Evolutionary conservation across 257 asterid species (phyloP).

Genomic region (Solanum chilense): DNA sequence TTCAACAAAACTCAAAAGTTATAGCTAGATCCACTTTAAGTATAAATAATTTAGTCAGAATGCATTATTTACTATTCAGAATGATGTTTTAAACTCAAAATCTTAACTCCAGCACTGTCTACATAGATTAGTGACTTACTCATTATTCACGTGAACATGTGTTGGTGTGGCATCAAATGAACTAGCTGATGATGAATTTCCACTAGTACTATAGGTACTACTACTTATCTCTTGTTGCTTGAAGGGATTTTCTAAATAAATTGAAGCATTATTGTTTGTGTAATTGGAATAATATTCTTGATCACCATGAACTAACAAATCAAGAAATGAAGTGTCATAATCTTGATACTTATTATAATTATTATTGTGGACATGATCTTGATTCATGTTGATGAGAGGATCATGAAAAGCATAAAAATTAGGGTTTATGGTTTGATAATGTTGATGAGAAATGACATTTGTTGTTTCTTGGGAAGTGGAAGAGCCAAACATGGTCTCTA

Average conservation of each 20-base stretch:
- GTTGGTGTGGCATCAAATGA: background rate
- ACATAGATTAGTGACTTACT: background rate
- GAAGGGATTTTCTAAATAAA: background rate
- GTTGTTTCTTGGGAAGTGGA: background rate
- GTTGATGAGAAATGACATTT: background rate
- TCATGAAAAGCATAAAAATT: background rate
- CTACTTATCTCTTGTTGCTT: background rate
- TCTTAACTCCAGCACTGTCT: background rate
- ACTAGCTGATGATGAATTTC: background rate
- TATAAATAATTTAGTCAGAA: background rate
- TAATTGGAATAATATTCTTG: background rate
- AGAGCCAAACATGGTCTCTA: background rate
- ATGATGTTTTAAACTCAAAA: background rate
- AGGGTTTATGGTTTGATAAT: background rate
- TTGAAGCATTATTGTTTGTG: background rate
- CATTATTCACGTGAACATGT: constrained; percentile 1
- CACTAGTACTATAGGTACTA: background rate
- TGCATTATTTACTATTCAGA: background rate
- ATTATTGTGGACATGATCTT: background rate
- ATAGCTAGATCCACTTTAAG: background rate
- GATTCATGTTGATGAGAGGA: background rate
- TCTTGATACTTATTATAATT: background rate
- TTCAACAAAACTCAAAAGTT: background rate
- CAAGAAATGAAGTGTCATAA: background rate
- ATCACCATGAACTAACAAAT: background rate